Base-by-base conservation (phyloP, 2,329 filamentous ascomycete genomes). In the Colletotrichum camelliae region DNA sequence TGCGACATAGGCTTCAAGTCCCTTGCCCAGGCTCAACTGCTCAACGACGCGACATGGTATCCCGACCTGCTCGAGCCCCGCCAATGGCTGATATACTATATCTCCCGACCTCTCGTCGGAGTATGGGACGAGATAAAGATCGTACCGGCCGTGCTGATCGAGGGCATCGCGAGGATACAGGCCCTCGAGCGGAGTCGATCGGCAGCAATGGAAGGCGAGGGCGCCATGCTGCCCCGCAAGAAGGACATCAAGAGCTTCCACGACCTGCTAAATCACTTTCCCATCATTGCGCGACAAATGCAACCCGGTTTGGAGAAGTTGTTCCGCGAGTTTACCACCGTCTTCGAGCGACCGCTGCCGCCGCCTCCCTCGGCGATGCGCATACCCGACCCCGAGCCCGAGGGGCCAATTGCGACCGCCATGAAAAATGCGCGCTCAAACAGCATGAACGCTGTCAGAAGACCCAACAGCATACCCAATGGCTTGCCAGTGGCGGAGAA, bases 31-130 rank as follows among this genome's bases (percentile, higher is more conserved):
- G 95, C 96, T 37, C 96, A 97, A 82, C 88, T 98, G 39, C 88
- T 98, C 73, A 91, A 91, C 82, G 97, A 99, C 84, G 89, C 91
- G 48, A 91, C 98, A 52, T 98, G 95, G 90, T 98, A 97, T 81
- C 93, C 95, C 65, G 95, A 98, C 81, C 93, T 92, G n/a, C 91
- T 95, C 80, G 96, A 98, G 80, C 93, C 95, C 16, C 94, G 96
- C 80, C 95, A 96, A 89, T 99, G 97, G 96, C 92, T 99, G 58
- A 90, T 99, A 76, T 98, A 98, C 89, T 98, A 96, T 85, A 98
- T 99, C 77, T 97, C 96, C 31, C 93, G 92, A 67, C 97, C 97
- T 3, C 87, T 99, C 67, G 91, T 98, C 24, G 97, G 97, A 29
- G 90, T 91, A 1, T 96, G 94, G 88, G 96, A 98, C 81, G 91